Base-by-base conservation (phyloP, 1,284 basidiomycete species). In the Melampsora americana region DNA sequence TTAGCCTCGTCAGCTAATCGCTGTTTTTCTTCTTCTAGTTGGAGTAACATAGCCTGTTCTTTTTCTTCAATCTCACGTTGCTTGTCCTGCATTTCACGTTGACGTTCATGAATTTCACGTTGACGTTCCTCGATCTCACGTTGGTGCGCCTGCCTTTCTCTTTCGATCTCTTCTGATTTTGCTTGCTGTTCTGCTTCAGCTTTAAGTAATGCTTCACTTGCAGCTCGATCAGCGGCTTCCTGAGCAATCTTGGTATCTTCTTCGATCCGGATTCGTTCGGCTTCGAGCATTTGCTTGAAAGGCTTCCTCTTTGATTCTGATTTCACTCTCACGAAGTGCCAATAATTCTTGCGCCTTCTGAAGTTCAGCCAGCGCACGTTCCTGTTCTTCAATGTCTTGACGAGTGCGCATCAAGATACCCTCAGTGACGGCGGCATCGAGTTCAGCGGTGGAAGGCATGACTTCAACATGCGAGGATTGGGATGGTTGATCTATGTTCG, bases 301-400 rank as follows among this genome's bases (percentile, higher is more conserved):
- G 28, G 53, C 53, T 56, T 56, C 53, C 20, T 56, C 53, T 70
- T 46, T n/a, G 28, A 44, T 12, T 32, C 26, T 64, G 18, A 64
- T 35, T 42, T 65, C 71, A 53, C 44, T 56, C 28, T 74, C 71
- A 32, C 62, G 65, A 12, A 66, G 20, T 18, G 48, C 53, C 12
- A 66, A 30, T 28, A 44, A 11, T 48, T 74, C 71, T 74, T 74
- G 46, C 2, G 32, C 64, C n/a, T 74, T 46, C 9, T 39, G 48
- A n/a, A 74, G 64, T 53, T 67, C 53, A 42, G 35, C n/a, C 20
- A 66, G 35, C 46, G 32, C 56, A 23, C 50, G 30, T 6, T 60
- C 32, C 12, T 60, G 30, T 67, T 56, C 46, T 46, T 74, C 64
- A 16, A 67, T 14, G 23, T 74, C 61, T 39, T 56, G 62, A 4